Percentiles rank a stretch among this genome's conserved stretches.
Evolutionary conservation across 805 yeast species (phyloP).

Genomic region (Sungouiella thailandica): DNA sequence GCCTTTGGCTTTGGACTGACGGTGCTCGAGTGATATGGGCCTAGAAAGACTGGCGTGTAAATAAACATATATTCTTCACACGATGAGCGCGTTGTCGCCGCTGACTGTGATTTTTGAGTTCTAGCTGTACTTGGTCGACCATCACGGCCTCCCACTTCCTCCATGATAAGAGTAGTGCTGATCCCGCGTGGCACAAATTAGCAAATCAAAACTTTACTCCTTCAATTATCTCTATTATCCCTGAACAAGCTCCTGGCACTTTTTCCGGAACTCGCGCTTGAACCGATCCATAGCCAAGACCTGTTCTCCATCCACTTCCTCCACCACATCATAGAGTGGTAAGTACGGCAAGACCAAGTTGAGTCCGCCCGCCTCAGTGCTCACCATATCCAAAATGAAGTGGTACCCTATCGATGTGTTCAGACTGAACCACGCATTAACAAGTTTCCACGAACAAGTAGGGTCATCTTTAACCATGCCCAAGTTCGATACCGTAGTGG

Average conservation of each 20-base stretch:
- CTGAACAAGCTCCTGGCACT: not conserved
- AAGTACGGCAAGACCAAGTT: constrained; percentile 6
- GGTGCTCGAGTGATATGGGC: no score
- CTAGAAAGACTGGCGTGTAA: no score
- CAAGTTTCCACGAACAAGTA: not conserved
- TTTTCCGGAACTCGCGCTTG: constrained; percentile 2
- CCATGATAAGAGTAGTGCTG: no score
- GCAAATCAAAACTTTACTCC: no score
- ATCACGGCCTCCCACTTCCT: no score
- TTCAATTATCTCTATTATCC: no score
- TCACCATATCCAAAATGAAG: constrained; percentile 9
- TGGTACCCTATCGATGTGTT: constrained; percentile 6
- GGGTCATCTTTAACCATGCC: constrained; percentile 6
- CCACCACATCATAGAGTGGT: constrained; percentile 5
- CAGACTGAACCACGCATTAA: constrained; percentile 9
- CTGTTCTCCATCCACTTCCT: not conserved
- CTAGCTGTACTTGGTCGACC: no score
- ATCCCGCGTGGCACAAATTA: no score
- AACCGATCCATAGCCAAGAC: constrained; percentile 7
- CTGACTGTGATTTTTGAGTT: no score
- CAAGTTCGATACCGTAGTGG: constrained; percentile 8
- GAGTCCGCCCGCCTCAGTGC: constrained; percentile 7
- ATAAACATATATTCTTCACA: not conserved
- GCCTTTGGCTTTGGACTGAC: no score
- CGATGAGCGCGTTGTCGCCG: no score